These are phyloP conservation scores for Russula olivacea DNA, from an alignment of 768 basidiomycete species.

Conservation along the genomic window DNA sequence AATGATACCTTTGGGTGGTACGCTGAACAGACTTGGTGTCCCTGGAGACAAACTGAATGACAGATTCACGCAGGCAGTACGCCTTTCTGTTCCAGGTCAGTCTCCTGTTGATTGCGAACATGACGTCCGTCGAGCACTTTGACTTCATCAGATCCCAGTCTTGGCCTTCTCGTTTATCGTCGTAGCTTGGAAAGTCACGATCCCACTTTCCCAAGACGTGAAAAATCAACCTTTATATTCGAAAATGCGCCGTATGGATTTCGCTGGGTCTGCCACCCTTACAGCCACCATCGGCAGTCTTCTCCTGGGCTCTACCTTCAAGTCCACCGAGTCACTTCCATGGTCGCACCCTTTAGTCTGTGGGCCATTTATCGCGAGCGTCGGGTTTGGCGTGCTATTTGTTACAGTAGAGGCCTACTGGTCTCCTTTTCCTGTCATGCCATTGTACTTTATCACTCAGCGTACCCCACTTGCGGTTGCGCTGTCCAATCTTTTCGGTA, in stretches of 20 bases:
- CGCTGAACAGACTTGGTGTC: slow-evolving; percentile 27
- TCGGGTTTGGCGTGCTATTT: slow-evolving; percentile 53
- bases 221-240: slow-evolving; percentile 51
- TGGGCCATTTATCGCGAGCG: slow-evolving; percentile 55
- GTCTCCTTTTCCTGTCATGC: slow-evolving; percentile 86
- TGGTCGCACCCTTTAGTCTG: slow-evolving; percentile 72
- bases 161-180: slow-evolving; percentile 64
- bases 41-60: background rate
- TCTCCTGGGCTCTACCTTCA: slow-evolving; percentile 70
- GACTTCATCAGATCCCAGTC: slow-evolving; percentile 57
- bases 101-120: slow-evolving; percentile 15
- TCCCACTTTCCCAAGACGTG: slow-evolving; percentile 62
- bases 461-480: slow-evolving; percentile 80
- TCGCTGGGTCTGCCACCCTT: slow-evolving; percentile 75
- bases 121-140: background rate
- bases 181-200: slow-evolving; percentile 72
- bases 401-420: slow-evolving; percentile 71
- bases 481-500: slow-evolving; percentile 69
- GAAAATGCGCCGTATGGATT: slow-evolving; percentile 78
- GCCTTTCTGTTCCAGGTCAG: slow-evolving; percentile 83
- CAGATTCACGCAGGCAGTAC: slow-evolving; percentile 51
- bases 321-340: slow-evolving; percentile 68
- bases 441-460: slow-evolving; percentile 67
- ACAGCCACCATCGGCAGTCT: slow-evolving; percentile 64
- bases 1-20: slow-evolving; percentile 84